phyloP scores from a whole-genome alignment of 805 yeast species.

The Wickerhamiella qilinensis region DNA sequence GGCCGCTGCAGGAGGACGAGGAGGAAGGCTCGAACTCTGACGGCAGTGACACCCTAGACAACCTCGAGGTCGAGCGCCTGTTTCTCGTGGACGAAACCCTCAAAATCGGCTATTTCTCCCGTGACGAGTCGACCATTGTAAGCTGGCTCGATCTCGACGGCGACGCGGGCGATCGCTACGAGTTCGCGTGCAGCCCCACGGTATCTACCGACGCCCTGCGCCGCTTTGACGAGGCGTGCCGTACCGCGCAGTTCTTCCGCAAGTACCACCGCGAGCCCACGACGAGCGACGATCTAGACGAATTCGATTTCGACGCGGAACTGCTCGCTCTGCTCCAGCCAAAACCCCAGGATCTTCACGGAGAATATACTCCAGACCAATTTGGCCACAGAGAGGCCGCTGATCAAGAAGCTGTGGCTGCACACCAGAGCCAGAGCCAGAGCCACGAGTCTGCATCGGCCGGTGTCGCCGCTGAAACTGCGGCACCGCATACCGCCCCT shows the following conservation, averaged over 20 bases:
- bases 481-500: too few relatives aligned
- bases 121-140: constrained; percentile 41
- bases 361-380: neutral
- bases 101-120: constrained; percentile 35
- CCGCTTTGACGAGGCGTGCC: constrained; percentile 43
- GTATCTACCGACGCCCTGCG: constrained; percentile 33
- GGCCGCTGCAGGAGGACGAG: constrained; percentile 46
- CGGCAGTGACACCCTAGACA: constrained; percentile 18
- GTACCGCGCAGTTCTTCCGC: constrained; percentile 60
- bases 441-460: neutral
- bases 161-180: constrained; percentile 73
- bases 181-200: constrained; percentile 53
- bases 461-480: neutral
- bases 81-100: constrained; percentile 51
- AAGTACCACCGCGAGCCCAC: constrained; percentile 39
- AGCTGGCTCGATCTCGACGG: constrained; percentile 75
- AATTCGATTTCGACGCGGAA: constrained; percentile 32
- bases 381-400: neutral
- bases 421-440: neutral
- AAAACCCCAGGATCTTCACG: neutral
- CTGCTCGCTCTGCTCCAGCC: neutral
- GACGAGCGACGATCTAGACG: constrained; percentile 33
- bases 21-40: constrained; percentile 29
- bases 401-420: constrained; percentile 7
- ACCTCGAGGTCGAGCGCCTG: constrained; percentile 35